These are phyloP conservation scores for Tricholoma matsutake DNA, from an alignment of 768 basidiomycete species.

Conservation along the genomic window DNA sequence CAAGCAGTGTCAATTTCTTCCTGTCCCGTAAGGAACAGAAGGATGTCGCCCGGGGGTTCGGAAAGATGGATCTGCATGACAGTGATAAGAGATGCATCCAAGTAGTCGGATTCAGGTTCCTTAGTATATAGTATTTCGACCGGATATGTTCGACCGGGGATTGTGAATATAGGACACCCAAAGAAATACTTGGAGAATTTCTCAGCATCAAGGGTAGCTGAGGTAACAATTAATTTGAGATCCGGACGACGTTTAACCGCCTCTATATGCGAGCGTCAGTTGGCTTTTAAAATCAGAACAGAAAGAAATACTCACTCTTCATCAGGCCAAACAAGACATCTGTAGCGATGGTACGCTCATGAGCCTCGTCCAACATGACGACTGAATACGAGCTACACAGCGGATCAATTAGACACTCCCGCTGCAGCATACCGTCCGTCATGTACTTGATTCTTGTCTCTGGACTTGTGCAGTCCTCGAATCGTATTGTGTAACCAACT, in stretches of 20 bases:
- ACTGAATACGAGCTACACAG: slow-evolving; percentile 91
- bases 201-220: slow-evolving; percentile 98
- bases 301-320: slow-evolving; percentile 59
- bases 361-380: slow-evolving; percentile 98
- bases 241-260: slow-evolving; percentile 92
- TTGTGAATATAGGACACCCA: slow-evolving; percentile 98
- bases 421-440: slow-evolving; percentile 99
- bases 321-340: slow-evolving; percentile 96
- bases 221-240: slow-evolving; percentile 96
- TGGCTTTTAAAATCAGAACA: background rate
- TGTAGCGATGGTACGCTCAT: slow-evolving; percentile 97
- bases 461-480: slow-evolving; percentile 98
- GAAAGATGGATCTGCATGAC: slow-evolving; percentile 99
- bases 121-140: slow-evolving; percentile 99
- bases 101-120: slow-evolving; percentile 95
- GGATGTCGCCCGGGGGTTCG: slow-evolving; percentile 93
- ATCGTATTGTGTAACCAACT: slow-evolving; percentile 98
- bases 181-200: slow-evolving; percentile 99
- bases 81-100: slow-evolving; percentile 97
- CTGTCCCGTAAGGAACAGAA: slow-evolving; percentile 97
- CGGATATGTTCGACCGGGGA: slow-evolving; percentile 99
- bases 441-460: slow-evolving; percentile 99
- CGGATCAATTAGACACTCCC: slow-evolving; percentile 95
- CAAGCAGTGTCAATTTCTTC: slow-evolving; percentile 98
- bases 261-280: slow-evolving; percentile 50